phyloP scores from a whole-genome alignment of 192 early-diverging fungal species.

The Radiomyces spectabilis region DNA sequence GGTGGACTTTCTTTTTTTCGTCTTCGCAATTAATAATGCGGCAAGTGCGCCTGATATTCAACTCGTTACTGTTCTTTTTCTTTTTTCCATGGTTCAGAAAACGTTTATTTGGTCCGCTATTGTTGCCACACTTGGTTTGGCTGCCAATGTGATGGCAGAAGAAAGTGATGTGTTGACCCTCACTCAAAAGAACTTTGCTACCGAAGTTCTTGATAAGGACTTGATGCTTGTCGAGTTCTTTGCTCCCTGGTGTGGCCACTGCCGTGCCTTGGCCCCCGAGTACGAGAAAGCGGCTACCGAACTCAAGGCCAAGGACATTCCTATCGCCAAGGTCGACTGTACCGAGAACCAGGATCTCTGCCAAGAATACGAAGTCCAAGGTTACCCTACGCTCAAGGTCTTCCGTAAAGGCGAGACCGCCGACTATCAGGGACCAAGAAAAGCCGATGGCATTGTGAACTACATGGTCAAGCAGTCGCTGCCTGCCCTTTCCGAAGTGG shows the following conservation, averaged over 20 bases:
- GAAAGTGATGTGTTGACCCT: slow-evolving; percentile 48
- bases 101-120: slow-evolving; percentile 4
- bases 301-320: slow-evolving; percentile 66
- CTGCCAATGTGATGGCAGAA: slow-evolving; percentile 6
- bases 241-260: slow-evolving; percentile 97
- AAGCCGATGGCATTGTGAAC: slow-evolving; percentile 77
- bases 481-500: slow-evolving; percentile 71
- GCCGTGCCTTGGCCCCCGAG: slow-evolving; percentile 83
- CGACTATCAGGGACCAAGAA: slow-evolving; percentile 85
- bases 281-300: slow-evolving; percentile 88
- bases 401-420: slow-evolving; percentile 64
- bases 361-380: slow-evolving; percentile 70
- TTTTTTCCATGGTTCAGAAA: slow-evolving; percentile 14
- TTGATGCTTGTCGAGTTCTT: slow-evolving; percentile 88
- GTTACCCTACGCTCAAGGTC: slow-evolving; percentile 93
- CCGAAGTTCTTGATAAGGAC: slow-evolving; percentile 42
- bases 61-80: background rate
- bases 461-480: slow-evolving; percentile 91
- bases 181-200: slow-evolving; percentile 48
- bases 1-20: no score
- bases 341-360: slow-evolving; percentile 82
- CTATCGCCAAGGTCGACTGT: slow-evolving; percentile 96
- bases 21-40: no score
- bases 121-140: slow-evolving; percentile 3
- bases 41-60: no score